Evolutionary conservation across 768 basidiomycete species (phyloP), one percentile per base, ranked within the genome.

Genomic region (Neoboletus subvelutipes): DNA sequence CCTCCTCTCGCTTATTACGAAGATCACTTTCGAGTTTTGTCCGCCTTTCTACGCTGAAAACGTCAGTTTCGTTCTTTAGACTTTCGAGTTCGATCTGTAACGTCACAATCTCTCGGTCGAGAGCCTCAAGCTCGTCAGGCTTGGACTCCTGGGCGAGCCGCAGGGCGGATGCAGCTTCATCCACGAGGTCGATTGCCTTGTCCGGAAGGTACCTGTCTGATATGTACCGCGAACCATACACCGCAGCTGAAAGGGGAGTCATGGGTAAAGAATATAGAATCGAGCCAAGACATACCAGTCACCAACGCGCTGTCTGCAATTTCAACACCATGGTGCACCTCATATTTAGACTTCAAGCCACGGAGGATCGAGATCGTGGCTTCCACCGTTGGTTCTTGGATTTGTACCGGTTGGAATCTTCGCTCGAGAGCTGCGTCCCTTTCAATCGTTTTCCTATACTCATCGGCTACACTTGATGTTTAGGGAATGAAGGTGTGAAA

Each of bases 281-380:
- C 0, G 15, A 40, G 33, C 33, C 29, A 43, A 52, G 17, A 68
- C 77, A 15, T 50, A 86, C 88, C 87, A 5, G 92, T 95, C 13
- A 97, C 94, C 4, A 97, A 77, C 3, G 94, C 92, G 15, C 82
- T 80, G 65, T 97, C 94, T 1, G 91, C 85, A 54, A 97, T 94
- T 66, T 92, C 90, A 2, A 97, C 94, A 31, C 94, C 94, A 59
- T 95, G 94, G 65, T 97, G 94, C 1, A 93, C 91, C 63, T 96
- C 93, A 64, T 95, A 94, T 41, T 85, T 78, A 0, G 88, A 69
- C 67, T 94, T 93, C 34, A 95, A 76, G 9, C 93, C 94, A 20
- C 92, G 87, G 0, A 96, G 79, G 55, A 97, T 97, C 1, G 88
- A 88, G 24, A 91, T 90, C 0, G 91, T 92, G 1, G 86, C 84